Percentiles rank a stretch among this genome's conserved stretches.
phyloP scores from a whole-genome alignment of 2,329 filamentous ascomycete species.

The Fusarium mangiferae region DNA sequence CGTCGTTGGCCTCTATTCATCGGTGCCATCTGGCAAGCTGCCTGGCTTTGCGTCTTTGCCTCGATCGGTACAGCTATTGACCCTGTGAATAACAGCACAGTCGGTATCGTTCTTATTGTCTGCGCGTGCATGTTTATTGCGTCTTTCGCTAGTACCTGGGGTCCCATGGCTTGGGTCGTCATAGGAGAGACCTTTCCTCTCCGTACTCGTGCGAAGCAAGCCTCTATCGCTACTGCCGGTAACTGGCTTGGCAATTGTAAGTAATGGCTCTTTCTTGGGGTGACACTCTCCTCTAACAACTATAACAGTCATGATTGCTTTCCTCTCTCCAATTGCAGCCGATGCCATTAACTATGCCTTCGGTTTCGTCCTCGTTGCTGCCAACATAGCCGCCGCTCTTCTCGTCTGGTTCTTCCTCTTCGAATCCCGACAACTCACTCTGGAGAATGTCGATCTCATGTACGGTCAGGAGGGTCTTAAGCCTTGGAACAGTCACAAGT shows the following conservation, averaged over 20 bases:
- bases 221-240: constrained; percentile 63
- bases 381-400: constrained; percentile 66
- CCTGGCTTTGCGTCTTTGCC: constrained; percentile 73
- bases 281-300: constrained; percentile 10
- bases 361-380: constrained; percentile 73
- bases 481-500: constrained; percentile 68
- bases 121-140: constrained; percentile 80
- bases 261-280: not conserved
- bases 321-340: constrained; percentile 75
- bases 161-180: constrained; percentile 75
- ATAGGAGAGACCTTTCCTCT: constrained; percentile 74
- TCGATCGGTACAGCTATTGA: constrained; percentile 61
- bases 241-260: constrained; percentile 71
- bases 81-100: constrained; percentile 55
- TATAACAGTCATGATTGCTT: constrained; percentile 66
- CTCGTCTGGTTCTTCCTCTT: constrained; percentile 77
- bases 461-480: constrained; percentile 69
- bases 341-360: constrained; percentile 69
- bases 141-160: constrained; percentile 76
- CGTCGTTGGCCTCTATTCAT: constrained; percentile 74
- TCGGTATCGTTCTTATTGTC: constrained; percentile 76
- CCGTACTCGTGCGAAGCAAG: constrained; percentile 64
- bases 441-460: constrained; percentile 80
- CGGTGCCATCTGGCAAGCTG: constrained; percentile 74
- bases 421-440: constrained; percentile 70